Evolutionary conservation across 2,329 filamentous ascomycete species (phyloP), one percentile per base, ranked within the genome.

Genomic region (Huntiella bhutanensis): DNA sequence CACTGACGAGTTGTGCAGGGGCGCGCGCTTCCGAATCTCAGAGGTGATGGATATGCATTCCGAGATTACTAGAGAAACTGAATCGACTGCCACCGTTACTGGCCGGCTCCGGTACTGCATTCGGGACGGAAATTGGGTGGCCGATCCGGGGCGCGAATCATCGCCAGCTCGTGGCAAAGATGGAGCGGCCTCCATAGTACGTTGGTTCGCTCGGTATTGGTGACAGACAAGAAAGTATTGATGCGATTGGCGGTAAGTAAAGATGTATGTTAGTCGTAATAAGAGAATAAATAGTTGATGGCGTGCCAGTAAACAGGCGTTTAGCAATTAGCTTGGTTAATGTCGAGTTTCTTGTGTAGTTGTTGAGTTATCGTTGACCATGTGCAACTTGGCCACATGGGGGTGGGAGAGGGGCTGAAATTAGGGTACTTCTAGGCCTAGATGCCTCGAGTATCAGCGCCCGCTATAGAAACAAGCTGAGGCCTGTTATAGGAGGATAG

Each of bases 21-120:
- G 82, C 53, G 86, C 82, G 73, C 95, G 81, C 66, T 98, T 98
- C 58, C 93, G 87, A 73, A 98, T 95, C 51, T 87, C 86, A 52
- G 88, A 95, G 11, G 91, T 96, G 64, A 98, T 88, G 40, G 87
- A 88, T 59, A 96, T 96, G 63, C 91, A 98, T 77, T 98, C 91
- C 63, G 88, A 94, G 52, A 93, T 94, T 53, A 98, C 86, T 55
- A 98, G 69, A 42, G 86, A 87, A 48, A 94, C 80, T 1, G 87
- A 86, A 57, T 94, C 84, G 54, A 94, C 81, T 38, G 87, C 84
- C 52, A 94, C 84, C 33, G 82, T 75, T 32, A 87, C 70, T 5
- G 72, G 72, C 13, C 71, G 69, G 55, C 68, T 75, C 55, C 72
- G 65, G 55, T 75, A 76, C 54, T 73, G 68, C 64, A 73, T 73